Evolutionary conservation across 2,329 filamentous ascomycete genomes (phyloP), one percentile per base, ranked within the genome.

Genomic region (Simplicillium sp.): DNA sequence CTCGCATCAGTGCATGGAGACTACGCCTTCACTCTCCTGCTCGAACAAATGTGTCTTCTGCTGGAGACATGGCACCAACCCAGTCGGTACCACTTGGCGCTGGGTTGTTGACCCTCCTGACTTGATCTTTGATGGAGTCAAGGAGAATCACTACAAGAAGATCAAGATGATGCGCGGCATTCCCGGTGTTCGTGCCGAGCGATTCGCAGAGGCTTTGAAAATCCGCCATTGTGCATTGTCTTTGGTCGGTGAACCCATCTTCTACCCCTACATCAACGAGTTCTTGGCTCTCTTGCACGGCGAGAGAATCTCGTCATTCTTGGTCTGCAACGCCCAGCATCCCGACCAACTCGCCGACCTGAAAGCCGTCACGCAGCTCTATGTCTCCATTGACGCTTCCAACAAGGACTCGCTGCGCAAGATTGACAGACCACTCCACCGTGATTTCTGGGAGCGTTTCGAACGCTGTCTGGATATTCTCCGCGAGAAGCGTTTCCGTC

Each of bases 41-140:
- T 92, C 84, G 47, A 97, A 97, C 68, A 97, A 98, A 61, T 97
- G 92, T 61, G 87, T 98, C 49, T 98, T 97, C 62, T 98, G 90
- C 72, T 98, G 90, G 92, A 82, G 92, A 7, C 92, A 97, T 57
- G 92, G 90, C 40, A 97, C 92, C 0, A 98, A 97, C 58, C 90
- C 90, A 0, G 92, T 97, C 0, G 89, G 89, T 37, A 97, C 92
- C 3, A 94, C 84, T 4, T 97, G 92, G 90, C 82, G 90, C 45
- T 98, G 90, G 90, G 79, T 89, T 38, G 87, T 96, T 25, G 92
- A 97, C 56, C 82, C 87, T 1, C 89, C 90, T 0, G 84, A 95
- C 17, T 62, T 88, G 52, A 94, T 97, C 51, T 95, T 96, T 56
- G 68, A 84, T 31, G 90, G 90, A 37, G 87, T 95, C 48, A 95